Conservation (phyloP, 1,139 yeast genomes). For the Barnettozyma hawaiiensis region DNA sequence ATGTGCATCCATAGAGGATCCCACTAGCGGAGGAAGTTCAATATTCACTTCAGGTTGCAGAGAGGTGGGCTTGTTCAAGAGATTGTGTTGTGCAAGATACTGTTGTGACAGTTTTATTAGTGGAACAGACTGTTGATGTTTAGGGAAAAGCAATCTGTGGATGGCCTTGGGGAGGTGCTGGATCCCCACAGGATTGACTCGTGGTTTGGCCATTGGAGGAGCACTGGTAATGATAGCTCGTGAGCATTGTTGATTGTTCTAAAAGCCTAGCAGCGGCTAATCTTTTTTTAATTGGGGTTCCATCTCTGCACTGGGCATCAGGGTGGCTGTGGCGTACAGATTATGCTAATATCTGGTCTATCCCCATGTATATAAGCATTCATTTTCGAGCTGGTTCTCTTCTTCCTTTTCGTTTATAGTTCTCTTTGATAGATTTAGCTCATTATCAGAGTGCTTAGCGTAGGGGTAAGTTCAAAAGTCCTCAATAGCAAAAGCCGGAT, state of each 20-base stretch:
- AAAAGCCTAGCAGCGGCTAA: neutral
- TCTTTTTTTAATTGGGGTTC: too few relatives aligned
- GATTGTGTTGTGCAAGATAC: constrained; percentile 57
- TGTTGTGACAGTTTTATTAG: constrained; percentile 44
- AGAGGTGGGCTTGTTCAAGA: constrained; percentile 79
- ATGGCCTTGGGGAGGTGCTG: constrained; percentile 61
- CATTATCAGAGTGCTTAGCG: too few relatives aligned
- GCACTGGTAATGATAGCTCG: neutral
- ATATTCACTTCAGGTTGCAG: constrained; percentile 56
- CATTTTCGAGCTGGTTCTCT: too few relatives aligned
- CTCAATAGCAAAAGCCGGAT: too few relatives aligned
- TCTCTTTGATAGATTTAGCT: too few relatives aligned
- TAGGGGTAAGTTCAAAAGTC: too few relatives aligned
- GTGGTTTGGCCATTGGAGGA: constrained; percentile 36
- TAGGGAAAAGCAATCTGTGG: constrained; percentile 59
- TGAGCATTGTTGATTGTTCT: neutral
- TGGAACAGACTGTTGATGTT: constrained; percentile 35
- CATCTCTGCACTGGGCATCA: neutral
- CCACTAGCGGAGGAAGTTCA: constrained; percentile 63
- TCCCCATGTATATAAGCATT: too few relatives aligned
- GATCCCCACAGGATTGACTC: constrained; percentile 64
- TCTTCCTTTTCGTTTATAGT: too few relatives aligned
- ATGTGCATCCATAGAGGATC: constrained; percentile 74
- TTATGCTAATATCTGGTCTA: neutral
- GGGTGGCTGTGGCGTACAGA: neutral